Evolutionary conservation across 768 basidiomycete genomes (phyloP).

Genomic region (Leccinum imitatum): DNA sequence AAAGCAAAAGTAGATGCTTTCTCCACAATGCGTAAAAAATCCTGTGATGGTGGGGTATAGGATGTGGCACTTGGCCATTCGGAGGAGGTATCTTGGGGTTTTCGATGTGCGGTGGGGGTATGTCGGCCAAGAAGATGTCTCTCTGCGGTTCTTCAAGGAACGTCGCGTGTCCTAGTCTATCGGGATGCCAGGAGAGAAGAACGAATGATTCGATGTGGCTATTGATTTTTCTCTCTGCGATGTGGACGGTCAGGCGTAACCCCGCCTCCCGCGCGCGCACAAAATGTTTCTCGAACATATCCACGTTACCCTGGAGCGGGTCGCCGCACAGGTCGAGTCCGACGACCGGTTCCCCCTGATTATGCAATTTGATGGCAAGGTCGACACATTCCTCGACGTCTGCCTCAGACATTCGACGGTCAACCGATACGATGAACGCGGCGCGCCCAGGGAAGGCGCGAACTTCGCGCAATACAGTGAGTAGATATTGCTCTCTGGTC

Average conservation of each 20-base stretch:
- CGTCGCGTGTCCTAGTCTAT: constrained; percentile 79
- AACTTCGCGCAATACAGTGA: constrained; percentile 63
- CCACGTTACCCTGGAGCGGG: constrained; percentile 60
- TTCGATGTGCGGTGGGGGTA: constrained; percentile 22
- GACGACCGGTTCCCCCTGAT: constrained; percentile 61
- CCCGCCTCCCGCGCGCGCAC: constrained; percentile 55
- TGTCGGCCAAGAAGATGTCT: constrained; percentile 45
- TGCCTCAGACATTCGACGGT: constrained; percentile 58
- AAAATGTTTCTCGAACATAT: constrained; percentile 50
- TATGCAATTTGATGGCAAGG: constrained; percentile 53
- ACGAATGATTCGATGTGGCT: constrained; percentile 60
- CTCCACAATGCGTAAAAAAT: constrained; percentile 25
- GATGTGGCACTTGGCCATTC: constrained; percentile 19
- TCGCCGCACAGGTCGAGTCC: constrained; percentile 84
- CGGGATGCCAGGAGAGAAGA: constrained; percentile 61
- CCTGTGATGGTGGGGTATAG: constrained; percentile 23
- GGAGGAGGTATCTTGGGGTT: constrained; percentile 19
- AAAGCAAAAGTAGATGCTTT: constrained; percentile 24
- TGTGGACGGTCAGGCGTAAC: constrained; percentile 74
- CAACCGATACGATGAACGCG: constrained; percentile 73
- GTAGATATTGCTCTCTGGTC: constrained; percentile 60
- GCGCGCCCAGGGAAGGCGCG: constrained; percentile 55
- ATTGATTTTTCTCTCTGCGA: constrained; percentile 73
- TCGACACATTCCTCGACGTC: constrained; percentile 56
- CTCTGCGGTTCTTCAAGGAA: constrained; percentile 63